Conservation (phyloP, 371 early-diverging fungal species). For the Rhizopus delemar region DNA sequence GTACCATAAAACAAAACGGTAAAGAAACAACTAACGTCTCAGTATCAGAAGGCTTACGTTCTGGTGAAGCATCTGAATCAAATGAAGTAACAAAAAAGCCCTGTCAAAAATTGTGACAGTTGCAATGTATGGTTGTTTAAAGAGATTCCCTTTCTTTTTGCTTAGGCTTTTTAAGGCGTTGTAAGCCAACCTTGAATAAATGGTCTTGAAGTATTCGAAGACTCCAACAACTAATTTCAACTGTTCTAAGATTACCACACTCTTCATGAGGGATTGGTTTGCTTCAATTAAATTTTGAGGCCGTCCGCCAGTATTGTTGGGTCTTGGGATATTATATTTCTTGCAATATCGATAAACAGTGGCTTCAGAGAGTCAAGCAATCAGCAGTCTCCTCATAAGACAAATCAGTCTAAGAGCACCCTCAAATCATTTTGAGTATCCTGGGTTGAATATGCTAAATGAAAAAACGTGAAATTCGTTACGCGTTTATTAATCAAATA, state of each 20-base stretch:
- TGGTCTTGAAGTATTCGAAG: neutral
- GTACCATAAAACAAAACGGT: too few relatives aligned
- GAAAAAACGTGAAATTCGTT: too few relatives aligned
- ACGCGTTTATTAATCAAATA: too few relatives aligned
- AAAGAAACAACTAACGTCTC: too few relatives aligned
- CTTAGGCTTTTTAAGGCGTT: neutral
- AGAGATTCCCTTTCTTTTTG: neutral
- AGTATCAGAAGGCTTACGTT: too few relatives aligned
- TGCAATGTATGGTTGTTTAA: too few relatives aligned
- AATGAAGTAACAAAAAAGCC: too few relatives aligned
- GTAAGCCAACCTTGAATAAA: neutral
- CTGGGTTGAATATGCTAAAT: neutral
- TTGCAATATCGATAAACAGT: neutral
- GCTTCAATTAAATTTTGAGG: neutral
- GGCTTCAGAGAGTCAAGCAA: neutral
- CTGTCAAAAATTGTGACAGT: too few relatives aligned
- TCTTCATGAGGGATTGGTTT: neutral
- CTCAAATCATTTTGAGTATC: neutral
- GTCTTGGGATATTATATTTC: neutral
- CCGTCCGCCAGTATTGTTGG: neutral
- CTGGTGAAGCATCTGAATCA: too few relatives aligned
- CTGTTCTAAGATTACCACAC: neutral
- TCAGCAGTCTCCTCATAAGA: neutral
- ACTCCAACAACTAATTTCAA: neutral
- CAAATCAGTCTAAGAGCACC: neutral